Evolutionary conservation across 768 basidiomycete species (phyloP), one percentile per base, ranked within the genome.

Genomic region (Lepiota venenata): DNA sequence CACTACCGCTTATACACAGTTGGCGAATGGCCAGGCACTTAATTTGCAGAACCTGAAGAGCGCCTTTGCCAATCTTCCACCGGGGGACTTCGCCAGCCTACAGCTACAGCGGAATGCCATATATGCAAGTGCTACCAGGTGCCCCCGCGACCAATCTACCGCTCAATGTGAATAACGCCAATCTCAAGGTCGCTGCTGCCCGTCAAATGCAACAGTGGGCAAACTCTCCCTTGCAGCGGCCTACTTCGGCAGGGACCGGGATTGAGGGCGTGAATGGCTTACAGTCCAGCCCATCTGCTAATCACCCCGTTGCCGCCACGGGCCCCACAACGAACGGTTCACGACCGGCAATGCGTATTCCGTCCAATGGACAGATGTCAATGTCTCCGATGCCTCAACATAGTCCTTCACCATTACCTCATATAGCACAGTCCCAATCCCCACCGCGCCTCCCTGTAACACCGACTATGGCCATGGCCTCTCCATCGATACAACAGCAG

Each of bases 31-130:
- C 3, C 72, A 70, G 41, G 70, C 71, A 2, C 64, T 87, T 43
- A 80, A 73, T 32, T 55, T 71, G 16, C 85, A 87, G 56, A 84
- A 86, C 51, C 61, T 86, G 39, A 85, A 85, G 67, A 68, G 78
- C 8, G 81, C 78, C 3, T 79, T 84, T 55, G 78, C 77, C 3
- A 74, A 64, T 50, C 63, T 74, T 57, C 62, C 67, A 50, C 68
- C 65, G 15, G 73, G 71, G 55, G 79, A 77, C 41, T 60, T 74
- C 36, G 70, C 71, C 50, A 60, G 66, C 39, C 61, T 72, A 50
- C 75, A 74, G 41, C 45, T 56, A 15, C 55, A 55, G 32, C 52
- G 54, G 25, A 58, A 64, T 47, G 60, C 66, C 39, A 9, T 78
- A 73, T 49, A 71, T 76, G 59, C 75, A 76, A 40, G 52, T 46